Evolutionary conservation across 2,329 filamentous ascomycete genomes (phyloP).

Genomic region (Sporothrix variecibatus): DNA sequence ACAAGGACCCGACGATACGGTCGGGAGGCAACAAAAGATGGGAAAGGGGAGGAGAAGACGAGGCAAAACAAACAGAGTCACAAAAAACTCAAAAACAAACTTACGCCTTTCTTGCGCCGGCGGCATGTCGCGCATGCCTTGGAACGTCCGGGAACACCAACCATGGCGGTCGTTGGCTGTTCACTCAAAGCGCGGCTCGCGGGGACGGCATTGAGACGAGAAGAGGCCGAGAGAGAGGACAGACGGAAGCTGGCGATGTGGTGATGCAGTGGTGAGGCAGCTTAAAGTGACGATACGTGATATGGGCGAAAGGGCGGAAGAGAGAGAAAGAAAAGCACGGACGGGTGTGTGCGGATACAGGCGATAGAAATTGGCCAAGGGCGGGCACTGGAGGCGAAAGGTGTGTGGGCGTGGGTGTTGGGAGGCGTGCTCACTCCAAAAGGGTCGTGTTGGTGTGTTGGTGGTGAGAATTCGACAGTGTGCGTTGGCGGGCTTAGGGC

Average conservation of each 20-base stretch:
- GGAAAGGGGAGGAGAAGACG: background rate
- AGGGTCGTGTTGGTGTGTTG: background rate
- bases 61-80: background rate
- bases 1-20: background rate
- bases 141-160: constrained; percentile 33
- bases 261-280: background rate
- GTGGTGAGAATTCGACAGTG: constrained; percentile 20
- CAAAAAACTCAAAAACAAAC: constrained; percentile 8
- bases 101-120: constrained; percentile 33
- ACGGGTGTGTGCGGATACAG: background rate
- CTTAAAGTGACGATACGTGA: constrained; percentile 1
- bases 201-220: constrained; percentile 22
- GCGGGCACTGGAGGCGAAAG: constrained; percentile 1
- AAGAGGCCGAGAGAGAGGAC: background rate
- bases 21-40: background rate
- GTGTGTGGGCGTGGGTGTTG: background rate
- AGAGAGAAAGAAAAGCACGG: background rate
- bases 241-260: background rate
- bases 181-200: constrained; percentile 26
- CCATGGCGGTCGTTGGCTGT: constrained; percentile 27
- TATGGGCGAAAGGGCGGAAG: background rate
- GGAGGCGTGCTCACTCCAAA: background rate
- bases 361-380: constrained; percentile 11
- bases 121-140: constrained; percentile 33
- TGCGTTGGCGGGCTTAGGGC: constrained; percentile 1